Conservation (phyloP, 352 stramenopile genomes). For the Phytophthora sansomeana region DNA sequence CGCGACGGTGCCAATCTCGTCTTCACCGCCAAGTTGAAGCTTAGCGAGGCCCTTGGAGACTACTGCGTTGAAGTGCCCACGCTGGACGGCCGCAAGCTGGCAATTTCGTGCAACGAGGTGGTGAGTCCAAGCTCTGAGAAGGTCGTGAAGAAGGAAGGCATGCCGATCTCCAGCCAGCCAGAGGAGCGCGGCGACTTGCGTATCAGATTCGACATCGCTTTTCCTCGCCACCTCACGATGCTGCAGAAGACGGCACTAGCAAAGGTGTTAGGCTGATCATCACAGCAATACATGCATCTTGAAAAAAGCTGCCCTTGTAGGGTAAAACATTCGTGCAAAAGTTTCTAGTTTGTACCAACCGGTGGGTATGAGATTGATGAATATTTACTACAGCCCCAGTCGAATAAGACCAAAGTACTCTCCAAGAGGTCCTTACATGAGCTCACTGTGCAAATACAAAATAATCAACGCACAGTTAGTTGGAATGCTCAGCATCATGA, state of each 20-base stretch:
- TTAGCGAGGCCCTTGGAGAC: conserved; percentile 96
- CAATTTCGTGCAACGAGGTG: conserved; percentile 94
- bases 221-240: conserved; percentile 93
- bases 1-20: conserved; percentile 94
- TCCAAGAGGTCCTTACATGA: conserved; percentile 59
- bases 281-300: conserved; percentile 1
- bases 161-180: conserved; percentile 85
- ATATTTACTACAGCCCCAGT: conserved; percentile 46
- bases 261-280: conserved; percentile 76
- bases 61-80: conserved; percentile 95
- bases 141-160: conserved; percentile 94
- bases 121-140: conserved; percentile 92
- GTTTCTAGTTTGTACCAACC: conserved; percentile 24
- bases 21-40: conserved; percentile 93
- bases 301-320: not conserved
- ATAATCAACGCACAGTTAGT: conserved; percentile 42
- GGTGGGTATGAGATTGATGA: conserved; percentile 33
- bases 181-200: conserved; percentile 92
- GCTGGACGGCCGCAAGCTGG: conserved; percentile 94
- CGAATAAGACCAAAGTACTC: conserved; percentile 18
- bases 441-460: conserved; percentile 54
- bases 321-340: not conserved
- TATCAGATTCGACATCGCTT: conserved; percentile 96
- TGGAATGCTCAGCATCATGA: not conserved
- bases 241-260: conserved; percentile 92